Evolutionary conservation across 1,284 basidiomycete species (phyloP).

Genomic region (Blastosporella zonata): DNA sequence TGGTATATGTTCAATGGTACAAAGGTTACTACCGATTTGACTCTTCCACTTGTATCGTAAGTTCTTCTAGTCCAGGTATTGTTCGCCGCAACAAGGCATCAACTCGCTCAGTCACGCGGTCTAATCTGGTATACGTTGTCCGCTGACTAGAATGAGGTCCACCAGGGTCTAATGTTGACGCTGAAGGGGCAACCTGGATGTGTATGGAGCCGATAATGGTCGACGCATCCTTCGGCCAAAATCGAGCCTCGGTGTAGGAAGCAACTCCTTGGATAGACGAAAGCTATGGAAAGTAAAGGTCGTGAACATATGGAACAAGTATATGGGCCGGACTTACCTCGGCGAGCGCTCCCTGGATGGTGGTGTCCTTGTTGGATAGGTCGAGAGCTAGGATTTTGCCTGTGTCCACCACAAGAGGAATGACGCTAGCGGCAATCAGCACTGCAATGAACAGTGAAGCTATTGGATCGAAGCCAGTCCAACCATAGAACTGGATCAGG

Average conservation of each 20-base stretch:
- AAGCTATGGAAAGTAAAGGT: conserved; percentile 29
- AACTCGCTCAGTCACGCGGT: conserved; percentile 74
- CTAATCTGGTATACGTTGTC: conserved; percentile 56
- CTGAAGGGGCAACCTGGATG: conserved; percentile 69
- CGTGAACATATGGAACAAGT: neutral
- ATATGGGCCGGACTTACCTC: conserved; percentile 51
- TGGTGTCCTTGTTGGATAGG: conserved; percentile 65
- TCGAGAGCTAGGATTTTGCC: conserved; percentile 89
- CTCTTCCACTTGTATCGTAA: conserved; percentile 81
- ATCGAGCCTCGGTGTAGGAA: conserved; percentile 79
- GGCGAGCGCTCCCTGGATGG: conserved; percentile 69
- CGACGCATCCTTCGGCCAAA: conserved; percentile 95
- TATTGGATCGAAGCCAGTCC: conserved; percentile 99
- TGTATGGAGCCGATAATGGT: conserved; percentile 89
- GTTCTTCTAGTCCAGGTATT: conserved; percentile 80
- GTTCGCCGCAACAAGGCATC: conserved; percentile 65
- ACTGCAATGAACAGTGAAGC: conserved; percentile 96
- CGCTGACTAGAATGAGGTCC: conserved; percentile 48
- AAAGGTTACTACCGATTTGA: conserved; percentile 14
- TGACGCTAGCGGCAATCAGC: conserved; percentile 92
- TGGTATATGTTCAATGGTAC: conserved; percentile 13
- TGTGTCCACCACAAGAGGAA: conserved; percentile 93
- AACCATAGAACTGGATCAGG: conserved; percentile 95
- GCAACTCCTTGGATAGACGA: conserved; percentile 70
- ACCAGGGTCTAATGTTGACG: conserved; percentile 52